Conservation (phyloP, 768 basidiomycete species). For the Hericium rajendrae region DNA sequence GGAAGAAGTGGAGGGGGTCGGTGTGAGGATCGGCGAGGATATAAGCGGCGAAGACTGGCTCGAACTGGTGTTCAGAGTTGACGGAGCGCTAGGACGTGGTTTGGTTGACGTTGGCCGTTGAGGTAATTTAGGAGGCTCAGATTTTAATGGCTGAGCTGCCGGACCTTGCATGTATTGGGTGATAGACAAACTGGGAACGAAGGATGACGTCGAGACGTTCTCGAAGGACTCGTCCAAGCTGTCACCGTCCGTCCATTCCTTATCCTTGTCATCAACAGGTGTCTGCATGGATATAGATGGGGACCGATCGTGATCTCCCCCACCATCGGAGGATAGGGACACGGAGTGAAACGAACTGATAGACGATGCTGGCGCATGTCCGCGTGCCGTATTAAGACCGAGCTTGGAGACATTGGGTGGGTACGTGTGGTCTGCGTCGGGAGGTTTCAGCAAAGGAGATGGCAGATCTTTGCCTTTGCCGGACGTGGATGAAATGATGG, state of each 20-base stretch:
- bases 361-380: slow-evolving; percentile 53
- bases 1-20: slow-evolving; percentile 46
- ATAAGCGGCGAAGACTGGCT: slow-evolving; percentile 4
- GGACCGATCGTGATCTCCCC: slow-evolving; percentile 7
- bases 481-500: slow-evolving; percentile 26
- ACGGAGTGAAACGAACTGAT: slow-evolving; percentile 75
- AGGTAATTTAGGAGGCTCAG: slow-evolving; percentile 13
- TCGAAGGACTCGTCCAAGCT: slow-evolving; percentile 63
- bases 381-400: slow-evolving; percentile 24
- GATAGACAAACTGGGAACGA: slow-evolving; percentile 34
- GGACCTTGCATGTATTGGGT: slow-evolving; percentile 24
- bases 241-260: slow-evolving; percentile 31
- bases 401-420: slow-evolving; percentile 28
- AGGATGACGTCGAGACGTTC: slow-evolving; percentile 44
- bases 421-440: slow-evolving; percentile 37
- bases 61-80: slow-evolving; percentile 18
- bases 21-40: neutral
- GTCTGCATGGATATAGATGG: slow-evolving; percentile 25
- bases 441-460: slow-evolving; percentile 34
- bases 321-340: slow-evolving; percentile 57
- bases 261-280: slow-evolving; percentile 32
- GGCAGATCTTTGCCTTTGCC: slow-evolving; percentile 23
- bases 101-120: slow-evolving; percentile 14
- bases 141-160: slow-evolving; percentile 19
- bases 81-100: slow-evolving; percentile 25